Conservation (phyloP, 257 asterid genomes). For the Gardenia jasminoides region DNA sequence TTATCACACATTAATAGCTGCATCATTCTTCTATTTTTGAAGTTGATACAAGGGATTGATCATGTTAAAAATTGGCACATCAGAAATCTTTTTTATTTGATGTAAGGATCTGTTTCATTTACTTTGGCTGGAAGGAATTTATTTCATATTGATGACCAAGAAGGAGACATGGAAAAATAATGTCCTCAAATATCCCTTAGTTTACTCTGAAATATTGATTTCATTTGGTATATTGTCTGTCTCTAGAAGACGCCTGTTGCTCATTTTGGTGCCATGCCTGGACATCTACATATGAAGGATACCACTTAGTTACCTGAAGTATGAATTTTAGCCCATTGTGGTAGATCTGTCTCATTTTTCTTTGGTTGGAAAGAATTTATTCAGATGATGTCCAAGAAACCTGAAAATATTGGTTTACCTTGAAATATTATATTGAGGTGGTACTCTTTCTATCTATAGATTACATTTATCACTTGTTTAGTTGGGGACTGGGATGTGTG, state of each 20-base stretch:
- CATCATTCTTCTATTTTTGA: not conserved
- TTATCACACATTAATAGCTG: no score
- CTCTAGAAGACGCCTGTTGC: not conserved
- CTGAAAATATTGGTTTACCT: no score
- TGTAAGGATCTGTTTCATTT: not conserved
- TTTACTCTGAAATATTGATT: constrained; percentile 6
- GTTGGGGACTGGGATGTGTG: no score
- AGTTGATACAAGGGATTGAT: not conserved
- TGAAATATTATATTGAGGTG: no score
- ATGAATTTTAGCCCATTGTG: not conserved
- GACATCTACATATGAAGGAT: not conserved
- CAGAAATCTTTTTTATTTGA: not conserved
- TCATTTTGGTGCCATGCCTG: not conserved
- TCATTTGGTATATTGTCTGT: no score
- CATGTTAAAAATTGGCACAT: no score
- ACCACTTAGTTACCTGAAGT: not conserved
- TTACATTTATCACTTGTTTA: no score
- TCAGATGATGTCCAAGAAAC: no score
- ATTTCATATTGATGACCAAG: not conserved
- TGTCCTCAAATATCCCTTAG: not conserved
- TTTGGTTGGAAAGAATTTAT: no score
- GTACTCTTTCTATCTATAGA: no score
- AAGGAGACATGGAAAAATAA: not conserved
- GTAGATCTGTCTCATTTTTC: not conserved
- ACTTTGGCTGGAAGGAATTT: not conserved